A percentile compares a stretch with the other conserved stretches of the same genome.
Conservation (phyloP, 2,329 filamentous ascomycete genomes). For the Phyllosticta citribraziliensis region DNA sequence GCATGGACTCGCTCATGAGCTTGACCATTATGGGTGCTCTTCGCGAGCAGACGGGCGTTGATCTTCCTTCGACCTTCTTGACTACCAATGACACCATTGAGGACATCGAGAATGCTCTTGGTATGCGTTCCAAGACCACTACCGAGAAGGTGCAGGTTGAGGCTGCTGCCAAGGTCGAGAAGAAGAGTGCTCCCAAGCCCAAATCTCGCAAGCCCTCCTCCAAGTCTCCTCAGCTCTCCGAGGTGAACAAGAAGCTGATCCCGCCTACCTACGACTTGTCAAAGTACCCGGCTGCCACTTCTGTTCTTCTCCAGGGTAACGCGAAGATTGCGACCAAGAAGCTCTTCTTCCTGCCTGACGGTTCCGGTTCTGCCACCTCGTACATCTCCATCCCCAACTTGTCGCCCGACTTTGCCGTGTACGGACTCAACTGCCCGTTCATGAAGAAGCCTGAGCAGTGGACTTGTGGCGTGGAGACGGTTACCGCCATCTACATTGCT, state of each 20-base stretch:
- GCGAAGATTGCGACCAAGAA: constrained; percentile 47
- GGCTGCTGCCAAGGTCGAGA: constrained; percentile 19
- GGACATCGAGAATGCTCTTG: constrained; percentile 56
- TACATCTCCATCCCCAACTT: constrained; percentile 53
- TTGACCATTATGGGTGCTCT: constrained; percentile 42
- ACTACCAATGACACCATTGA: constrained; percentile 52
- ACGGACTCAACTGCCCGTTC: constrained; percentile 58
- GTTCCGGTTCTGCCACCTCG: constrained; percentile 53
- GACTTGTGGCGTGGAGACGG: constrained; percentile 55
- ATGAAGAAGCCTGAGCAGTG: constrained; percentile 60
- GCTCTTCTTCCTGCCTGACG: constrained; percentile 44
- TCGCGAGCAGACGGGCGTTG: constrained; percentile 41
- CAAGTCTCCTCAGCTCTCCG: constrained; percentile 30
- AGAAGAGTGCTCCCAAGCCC: constrained; percentile 19
- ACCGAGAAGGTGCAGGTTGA: constrained; percentile 22
- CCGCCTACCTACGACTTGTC: constrained; percentile 29
- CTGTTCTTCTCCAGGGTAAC: constrained; percentile 49
- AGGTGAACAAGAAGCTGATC: constrained; percentile 39
- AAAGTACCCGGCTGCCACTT: constrained; percentile 38
- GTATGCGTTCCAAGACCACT: constrained; percentile 37
- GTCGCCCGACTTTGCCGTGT: constrained; percentile 40
- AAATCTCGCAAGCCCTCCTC: constrained; percentile 4
- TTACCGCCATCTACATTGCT: constrained; percentile 54
- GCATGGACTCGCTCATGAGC: constrained; percentile 46
- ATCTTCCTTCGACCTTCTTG: constrained; percentile 46